Conservation (phyloP, 257 asterid genomes). For the Cynanchum wilfordii region DNA sequence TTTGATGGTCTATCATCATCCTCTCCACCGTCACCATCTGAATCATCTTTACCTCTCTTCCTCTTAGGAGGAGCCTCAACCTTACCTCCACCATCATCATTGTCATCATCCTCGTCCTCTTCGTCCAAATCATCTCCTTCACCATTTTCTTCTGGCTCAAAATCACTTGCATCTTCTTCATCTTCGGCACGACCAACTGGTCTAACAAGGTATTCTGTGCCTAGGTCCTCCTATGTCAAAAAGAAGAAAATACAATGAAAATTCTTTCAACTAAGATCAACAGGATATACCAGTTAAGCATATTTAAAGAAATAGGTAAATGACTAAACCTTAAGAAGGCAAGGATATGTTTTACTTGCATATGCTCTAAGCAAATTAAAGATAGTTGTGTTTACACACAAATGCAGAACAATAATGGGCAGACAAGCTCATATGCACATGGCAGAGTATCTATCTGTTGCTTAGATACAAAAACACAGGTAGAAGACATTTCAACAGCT, state of each 20-base stretch:
- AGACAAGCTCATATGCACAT: not conserved
- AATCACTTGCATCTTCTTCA: constrained; percentile 85
- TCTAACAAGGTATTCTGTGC: constrained; percentile 76
- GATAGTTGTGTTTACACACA: not conserved
- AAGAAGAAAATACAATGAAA: not conserved
- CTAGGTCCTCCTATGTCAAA: constrained; percentile 61
- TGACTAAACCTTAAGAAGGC: not conserved
- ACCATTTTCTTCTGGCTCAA: constrained; percentile 74
- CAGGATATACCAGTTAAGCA: not conserved
- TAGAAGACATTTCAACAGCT: not conserved
- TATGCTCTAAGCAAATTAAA: no score
- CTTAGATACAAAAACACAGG: not conserved
- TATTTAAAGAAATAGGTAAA: not conserved
- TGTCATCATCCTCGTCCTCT: constrained; percentile 37
- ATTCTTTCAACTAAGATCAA: not conserved
- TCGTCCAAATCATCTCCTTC: constrained; percentile 47
- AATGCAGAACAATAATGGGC: not conserved
- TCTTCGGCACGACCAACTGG: constrained; percentile 79
- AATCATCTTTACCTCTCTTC: constrained; percentile 64
- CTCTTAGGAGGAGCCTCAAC: constrained; percentile 67
- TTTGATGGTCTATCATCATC: constrained; percentile 78
- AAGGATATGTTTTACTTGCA: not conserved
- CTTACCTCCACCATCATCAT: constrained; percentile 44
- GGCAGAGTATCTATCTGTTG: not conserved
- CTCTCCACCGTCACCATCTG: constrained; percentile 63